Evolutionary conservation across 306 rosid species (phyloP).

Genomic region (Cucurbita moschata): DNA sequence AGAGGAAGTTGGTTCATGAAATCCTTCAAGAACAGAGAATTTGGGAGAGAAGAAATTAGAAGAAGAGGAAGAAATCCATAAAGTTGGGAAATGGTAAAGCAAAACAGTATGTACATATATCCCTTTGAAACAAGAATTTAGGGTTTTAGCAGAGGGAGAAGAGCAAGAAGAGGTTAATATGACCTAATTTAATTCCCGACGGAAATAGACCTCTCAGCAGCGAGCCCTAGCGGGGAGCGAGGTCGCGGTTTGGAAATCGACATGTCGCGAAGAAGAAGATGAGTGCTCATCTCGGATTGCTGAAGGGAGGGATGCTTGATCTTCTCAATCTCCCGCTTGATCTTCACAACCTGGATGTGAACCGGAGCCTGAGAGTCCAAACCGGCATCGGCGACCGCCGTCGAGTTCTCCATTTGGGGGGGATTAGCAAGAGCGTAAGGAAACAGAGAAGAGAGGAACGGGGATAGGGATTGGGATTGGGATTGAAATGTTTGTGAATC

Average conservation of each 20-base stretch:
- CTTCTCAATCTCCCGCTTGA: constrained; percentile 64
- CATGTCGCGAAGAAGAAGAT: constrained; percentile 22
- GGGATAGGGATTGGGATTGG: background rate
- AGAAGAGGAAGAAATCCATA: background rate
- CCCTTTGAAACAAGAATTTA: background rate
- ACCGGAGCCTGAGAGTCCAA: constrained; percentile 20
- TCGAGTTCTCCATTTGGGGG: background rate
- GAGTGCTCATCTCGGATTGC: constrained; percentile 28
- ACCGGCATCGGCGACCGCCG: background rate
- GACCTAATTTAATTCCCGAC: constrained; percentile 18
- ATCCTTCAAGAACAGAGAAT: background rate
- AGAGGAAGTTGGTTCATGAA: background rate
- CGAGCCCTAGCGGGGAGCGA: constrained; percentile 50
- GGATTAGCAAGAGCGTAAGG: background rate
- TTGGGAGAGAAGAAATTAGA: background rate
- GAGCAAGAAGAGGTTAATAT: background rate
- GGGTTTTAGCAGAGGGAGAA: background rate
- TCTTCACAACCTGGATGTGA: constrained; percentile 71
- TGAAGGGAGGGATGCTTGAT: constrained; percentile 49
- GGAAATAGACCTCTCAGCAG: constrained; percentile 18
- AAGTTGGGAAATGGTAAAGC: background rate
- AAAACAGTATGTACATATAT: background rate
- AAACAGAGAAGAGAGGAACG: background rate
- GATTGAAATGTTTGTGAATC: too few relatives aligned
- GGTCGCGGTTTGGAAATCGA: constrained; percentile 19